Conservation (phyloP, 345 rosid species). For the Sisymbrium irio region DNA sequence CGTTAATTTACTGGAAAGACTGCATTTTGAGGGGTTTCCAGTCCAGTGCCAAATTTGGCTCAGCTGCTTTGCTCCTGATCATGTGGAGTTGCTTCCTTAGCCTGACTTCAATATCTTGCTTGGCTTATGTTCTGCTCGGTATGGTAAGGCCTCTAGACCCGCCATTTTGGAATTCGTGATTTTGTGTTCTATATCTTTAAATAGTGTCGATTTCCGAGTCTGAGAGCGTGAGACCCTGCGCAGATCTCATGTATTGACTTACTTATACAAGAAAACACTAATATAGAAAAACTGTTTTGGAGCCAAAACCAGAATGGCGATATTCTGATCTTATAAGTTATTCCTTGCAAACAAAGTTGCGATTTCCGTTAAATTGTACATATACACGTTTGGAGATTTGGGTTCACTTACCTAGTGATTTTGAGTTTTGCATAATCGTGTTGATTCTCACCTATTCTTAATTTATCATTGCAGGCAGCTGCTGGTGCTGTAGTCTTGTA, state of each 20-base stretch:
- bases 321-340: background rate
- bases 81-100: slow-evolving; percentile 98
- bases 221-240: background rate
- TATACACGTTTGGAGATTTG: background rate
- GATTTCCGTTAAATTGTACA: background rate
- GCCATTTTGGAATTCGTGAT: background rate
- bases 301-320: background rate
- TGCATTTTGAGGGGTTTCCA: slow-evolving; percentile 64
- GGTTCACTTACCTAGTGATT: background rate
- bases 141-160: slow-evolving; percentile 58
- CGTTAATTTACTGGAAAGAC: slow-evolving; percentile 70
- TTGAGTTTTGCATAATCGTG: background rate
- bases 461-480: slow-evolving; percentile 62
- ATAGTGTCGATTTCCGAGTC: background rate
- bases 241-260: background rate
- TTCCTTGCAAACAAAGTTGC: background rate
- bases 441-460: slow-evolving; percentile 1
- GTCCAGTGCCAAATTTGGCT: slow-evolving; percentile 65
- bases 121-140: slow-evolving; percentile 74
- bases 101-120: slow-evolving; percentile 81
- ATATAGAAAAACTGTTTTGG: background rate
- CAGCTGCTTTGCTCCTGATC: slow-evolving; percentile 78
- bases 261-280: background rate
- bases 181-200: background rate
- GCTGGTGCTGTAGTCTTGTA: slow-evolving; percentile 78